These are phyloP conservation scores for Colletotrichum ledebouriae DNA, from an alignment of 2,329 filamentous ascomycete species.

Conservation along the genomic window DNA sequence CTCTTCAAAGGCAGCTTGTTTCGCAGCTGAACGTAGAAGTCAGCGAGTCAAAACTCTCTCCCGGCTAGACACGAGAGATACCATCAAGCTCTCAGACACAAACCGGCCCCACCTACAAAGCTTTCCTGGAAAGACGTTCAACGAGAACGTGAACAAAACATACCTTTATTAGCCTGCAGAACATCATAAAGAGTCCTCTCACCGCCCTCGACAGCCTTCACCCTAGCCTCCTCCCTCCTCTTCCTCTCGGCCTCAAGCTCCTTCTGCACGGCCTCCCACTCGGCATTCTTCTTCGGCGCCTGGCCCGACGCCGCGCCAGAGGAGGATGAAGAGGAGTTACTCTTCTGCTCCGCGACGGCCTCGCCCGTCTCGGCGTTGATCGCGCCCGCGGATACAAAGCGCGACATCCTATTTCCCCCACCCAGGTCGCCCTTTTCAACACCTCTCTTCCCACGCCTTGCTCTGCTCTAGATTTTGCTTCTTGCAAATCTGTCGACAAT, in stretches of 20 bases:
- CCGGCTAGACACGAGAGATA: background rate
- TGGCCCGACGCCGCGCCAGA: slow-evolving; percentile 40
- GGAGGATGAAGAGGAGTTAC: slow-evolving; percentile 30
- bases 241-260: slow-evolving; percentile 73
- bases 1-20: slow-evolving; percentile 87
- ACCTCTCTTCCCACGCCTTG: too few relatives aligned
- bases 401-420: slow-evolving; percentile 54
- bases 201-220: slow-evolving; percentile 55
- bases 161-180: slow-evolving; percentile 86
- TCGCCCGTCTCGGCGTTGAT: slow-evolving; percentile 55
- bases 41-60: background rate
- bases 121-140: too few relatives aligned
- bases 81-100: background rate
- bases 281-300: slow-evolving; percentile 50
- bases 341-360: slow-evolving; percentile 38
- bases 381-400: slow-evolving; percentile 69
- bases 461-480: too few relatives aligned
- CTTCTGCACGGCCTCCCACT: slow-evolving; percentile 75
- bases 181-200: slow-evolving; percentile 80
- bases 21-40: slow-evolving; percentile 68
- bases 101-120: too few relatives aligned
- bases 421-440: too few relatives aligned
- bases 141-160: background rate
- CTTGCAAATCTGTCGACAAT: too few relatives aligned
- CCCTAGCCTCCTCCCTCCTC: slow-evolving; percentile 65